Base-by-base conservation (phyloP, 139 green algal species). In the Volvox reticuliferus region DNA sequence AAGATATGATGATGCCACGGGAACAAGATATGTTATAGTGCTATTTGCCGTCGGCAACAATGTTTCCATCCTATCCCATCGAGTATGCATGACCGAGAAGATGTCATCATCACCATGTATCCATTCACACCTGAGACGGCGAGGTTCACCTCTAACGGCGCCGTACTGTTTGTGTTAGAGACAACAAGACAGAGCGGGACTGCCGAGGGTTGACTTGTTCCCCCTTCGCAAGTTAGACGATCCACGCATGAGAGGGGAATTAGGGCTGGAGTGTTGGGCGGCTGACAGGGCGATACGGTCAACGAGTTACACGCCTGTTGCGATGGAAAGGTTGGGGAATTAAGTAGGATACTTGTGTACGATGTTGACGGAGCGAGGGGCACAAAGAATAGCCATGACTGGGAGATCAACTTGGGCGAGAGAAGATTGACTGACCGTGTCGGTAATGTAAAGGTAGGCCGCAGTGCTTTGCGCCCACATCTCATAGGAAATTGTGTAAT, bases 141-240 rank as follows among this genome's bases (percentile, higher is more conserved):
- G 19, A 88, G 35, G 21, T 89, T 30, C 26, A 89, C 69, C 9
- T 82, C 37, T n/a, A 89, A 36, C 20, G 68, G 12, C 28, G 19
- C 68, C 16, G 16, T 9, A 16, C 13, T 22, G 69, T 82, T 65
- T 18, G 12, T 50, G 69, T 89, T 89, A 26, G 28, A 24, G 12
- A 89, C 84, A 6, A 89, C 84, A 37, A 89, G 18, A 44, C 84
- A 89, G 18, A 89, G 69, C 1, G 68, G 68, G 14, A 82, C 36
- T 1, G 16, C 2, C 1, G 28, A 73, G n/a, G 68, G 28, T n/a
- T 19, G 26, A 5, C 17, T 3, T 9, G 84, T 89, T 14, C n/a
- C 0, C 0, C 84, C 36, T 12, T 71, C 0, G 84, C 84, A 89
- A 5, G 28, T 33, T 1, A 12, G 14, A 24, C n/a, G 21, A 2